Evolutionary conservation across 345 rosid genomes (phyloP), one percentile per base, ranked within the genome.

Genomic region (Pistacia atlantica): DNA sequence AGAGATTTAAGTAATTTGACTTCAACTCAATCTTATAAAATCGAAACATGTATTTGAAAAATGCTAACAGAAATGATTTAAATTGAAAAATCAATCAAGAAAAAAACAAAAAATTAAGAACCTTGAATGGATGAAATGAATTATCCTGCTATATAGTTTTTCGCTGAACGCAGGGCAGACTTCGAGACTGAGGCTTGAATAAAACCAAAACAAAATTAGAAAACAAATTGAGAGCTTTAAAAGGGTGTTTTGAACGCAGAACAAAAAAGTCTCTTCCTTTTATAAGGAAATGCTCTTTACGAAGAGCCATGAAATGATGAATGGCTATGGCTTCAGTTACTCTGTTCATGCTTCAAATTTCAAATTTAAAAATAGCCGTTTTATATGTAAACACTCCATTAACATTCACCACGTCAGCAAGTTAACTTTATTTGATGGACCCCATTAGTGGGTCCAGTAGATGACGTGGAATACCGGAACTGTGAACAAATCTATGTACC

Each of bases 281-380:
- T 56, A n/a, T 33, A 20, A 5, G 11, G 8, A 22, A 17, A 71
- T 20, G 4, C 38, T 8, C 45, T 58, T 11, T 20, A 38, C 4
- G 11, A 54, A 38, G 20, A 38, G 75, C 45, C 54, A 58, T 37
- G 33, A 42, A 42, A 42, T 42, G 46, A 42, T 42, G 46, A 12
- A 42, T 37, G 64, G n/a, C 37, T 2, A 37, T 42, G 54, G 65
- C 38, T 11, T 71, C 38, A 2, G 65, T 71, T 57, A 22, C 37
- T 9, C 33, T n/a, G 25, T 55, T 69, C 14, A 22, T 56, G 61
- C 63, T 76, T 80, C 80, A 69, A 81, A 77, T 72, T 77, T 81
- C 65, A 64, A 81, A 76, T 61, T 67, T 62, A 60, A 76, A 25
- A 76, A 17, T 60, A 33, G 52, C 69, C 69, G 79, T 58, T 70